phyloP scores from a whole-genome alignment of 345 rosid genomes.

The Linum trigynum region DNA sequence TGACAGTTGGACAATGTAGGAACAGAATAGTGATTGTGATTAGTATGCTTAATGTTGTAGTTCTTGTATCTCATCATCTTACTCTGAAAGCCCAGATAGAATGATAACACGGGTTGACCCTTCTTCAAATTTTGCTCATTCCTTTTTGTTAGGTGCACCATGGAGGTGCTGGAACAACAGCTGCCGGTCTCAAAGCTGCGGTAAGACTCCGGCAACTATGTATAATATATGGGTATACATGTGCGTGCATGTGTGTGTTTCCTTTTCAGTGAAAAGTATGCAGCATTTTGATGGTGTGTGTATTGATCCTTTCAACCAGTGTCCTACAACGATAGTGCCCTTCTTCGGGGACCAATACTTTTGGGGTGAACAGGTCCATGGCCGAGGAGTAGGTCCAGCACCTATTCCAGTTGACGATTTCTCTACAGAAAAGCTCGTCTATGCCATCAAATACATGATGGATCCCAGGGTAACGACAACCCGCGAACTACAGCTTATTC shows the following conservation, averaged over 20 bases:
- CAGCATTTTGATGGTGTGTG: background rate
- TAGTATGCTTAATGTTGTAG: background rate
- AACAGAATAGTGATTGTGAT: background rate
- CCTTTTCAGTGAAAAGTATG: background rate
- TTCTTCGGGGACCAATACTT: constrained; percentile 62
- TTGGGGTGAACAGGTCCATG: constrained; percentile 57
- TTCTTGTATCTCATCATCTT: background rate
- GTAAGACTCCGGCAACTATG: constrained; percentile 16
- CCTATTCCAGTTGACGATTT: constrained; percentile 46
- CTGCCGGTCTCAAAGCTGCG: constrained; percentile 58
- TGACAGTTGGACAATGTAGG: background rate
- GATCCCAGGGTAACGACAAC: constrained; percentile 29
- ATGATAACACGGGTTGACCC: background rate
- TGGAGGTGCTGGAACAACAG: constrained; percentile 56
- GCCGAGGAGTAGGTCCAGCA: constrained; percentile 41
- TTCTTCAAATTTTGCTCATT: background rate
- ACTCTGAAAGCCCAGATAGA: background rate
- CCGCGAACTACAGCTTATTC: background rate
- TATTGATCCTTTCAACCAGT: constrained; percentile 17
- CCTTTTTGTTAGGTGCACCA: constrained; percentile 36
- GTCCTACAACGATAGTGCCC: constrained; percentile 50
- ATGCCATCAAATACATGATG: constrained; percentile 42
- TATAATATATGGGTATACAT: too few relatives aligned
- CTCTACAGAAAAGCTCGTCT: constrained; percentile 38
- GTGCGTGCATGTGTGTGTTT: constrained; percentile 7